phyloP scores from a whole-genome alignment of 2,329 filamentous ascomycete genomes.

The Colletotrichum lupini region DNA sequence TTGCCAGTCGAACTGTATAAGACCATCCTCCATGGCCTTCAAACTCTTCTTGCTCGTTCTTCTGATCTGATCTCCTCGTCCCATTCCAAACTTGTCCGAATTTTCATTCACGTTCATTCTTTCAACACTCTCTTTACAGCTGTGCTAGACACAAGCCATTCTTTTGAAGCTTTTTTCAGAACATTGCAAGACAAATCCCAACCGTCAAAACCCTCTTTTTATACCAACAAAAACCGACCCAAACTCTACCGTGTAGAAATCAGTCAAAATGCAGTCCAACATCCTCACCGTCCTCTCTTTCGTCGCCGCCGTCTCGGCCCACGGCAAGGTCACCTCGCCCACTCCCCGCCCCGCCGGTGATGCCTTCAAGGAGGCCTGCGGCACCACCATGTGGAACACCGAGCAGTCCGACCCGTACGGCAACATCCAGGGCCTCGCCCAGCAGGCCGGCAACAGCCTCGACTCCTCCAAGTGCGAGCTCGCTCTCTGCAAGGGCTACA shows the following conservation, averaged over 20 bases:
- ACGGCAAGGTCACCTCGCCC: conserved; percentile 38
- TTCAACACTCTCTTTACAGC: conserved; percentile 33
- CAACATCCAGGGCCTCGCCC: conserved; percentile 50
- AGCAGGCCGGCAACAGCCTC: conserved; percentile 42
- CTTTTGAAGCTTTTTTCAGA: conserved; percentile 31
- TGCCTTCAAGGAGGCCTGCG: conserved; percentile 40
- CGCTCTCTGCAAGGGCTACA: conserved; percentile 48
- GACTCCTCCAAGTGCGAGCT: conserved; percentile 46
- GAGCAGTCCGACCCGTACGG: conserved; percentile 43
- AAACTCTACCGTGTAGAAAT: background rate
- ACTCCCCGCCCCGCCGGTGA: conserved; percentile 36
- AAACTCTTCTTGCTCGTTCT: background rate
- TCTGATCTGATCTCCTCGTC: conserved; percentile 25
- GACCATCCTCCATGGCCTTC: conserved; percentile 21
- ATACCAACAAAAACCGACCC: background rate
- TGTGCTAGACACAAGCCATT: conserved; percentile 38
- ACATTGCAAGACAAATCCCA: conserved; percentile 26
- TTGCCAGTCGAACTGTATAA: conserved; percentile 23
- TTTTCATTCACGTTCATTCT: conserved; percentile 35
- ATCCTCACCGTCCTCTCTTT: conserved; percentile 36
- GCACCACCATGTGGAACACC: conserved; percentile 38
- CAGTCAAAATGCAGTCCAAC: conserved; percentile 35
- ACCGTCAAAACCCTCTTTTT: background rate
- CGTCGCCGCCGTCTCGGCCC: conserved; percentile 37
- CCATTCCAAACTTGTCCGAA: conserved; percentile 28